Evolutionary conservation across 176 grass and related monocot genomes (phyloP).

Genomic region (Musa beccarii): DNA sequence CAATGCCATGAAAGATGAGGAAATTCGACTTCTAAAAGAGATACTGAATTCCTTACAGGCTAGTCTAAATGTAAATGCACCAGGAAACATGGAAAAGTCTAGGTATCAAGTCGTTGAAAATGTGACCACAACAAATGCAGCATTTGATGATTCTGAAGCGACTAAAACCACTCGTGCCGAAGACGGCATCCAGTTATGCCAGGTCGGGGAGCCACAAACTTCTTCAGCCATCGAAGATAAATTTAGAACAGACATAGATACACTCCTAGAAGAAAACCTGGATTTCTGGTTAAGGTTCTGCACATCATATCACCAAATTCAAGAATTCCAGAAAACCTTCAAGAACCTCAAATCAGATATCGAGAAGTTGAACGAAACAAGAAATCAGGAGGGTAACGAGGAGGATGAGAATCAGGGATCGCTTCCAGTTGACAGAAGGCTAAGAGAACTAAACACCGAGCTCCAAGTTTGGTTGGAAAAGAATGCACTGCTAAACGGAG

Average conservation of each 20-base stretch:
- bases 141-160: background rate
- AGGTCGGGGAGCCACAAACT: background rate
- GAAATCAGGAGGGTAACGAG: constrained; percentile 23
- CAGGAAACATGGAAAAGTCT: background rate
- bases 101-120: background rate
- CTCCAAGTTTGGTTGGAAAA: constrained; percentile 76
- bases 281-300: constrained; percentile 74
- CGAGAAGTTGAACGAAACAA: constrained; percentile 33
- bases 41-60: constrained; percentile 5
- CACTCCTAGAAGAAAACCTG: constrained; percentile 48
- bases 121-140: background rate
- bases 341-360: constrained; percentile 39
- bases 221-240: background rate
- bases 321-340: constrained; percentile 50
- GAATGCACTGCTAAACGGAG: constrained; percentile 55
- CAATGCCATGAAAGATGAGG: constrained; percentile 13
- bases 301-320: constrained; percentile 64
- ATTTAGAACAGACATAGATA: constrained; percentile 52
- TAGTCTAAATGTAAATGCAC: background rate
- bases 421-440: constrained; percentile 47
- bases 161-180: background rate
- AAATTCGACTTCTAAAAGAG: constrained; percentile 4
- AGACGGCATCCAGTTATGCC: background rate
- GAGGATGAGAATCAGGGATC: constrained; percentile 26
- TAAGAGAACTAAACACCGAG: constrained; percentile 58